Percentiles rank a stretch among this genome's conserved stretches.
Conservation (phyloP, 2,329 filamentous ascomycete species). For the Cryoendolithus antarcticus region DNA sequence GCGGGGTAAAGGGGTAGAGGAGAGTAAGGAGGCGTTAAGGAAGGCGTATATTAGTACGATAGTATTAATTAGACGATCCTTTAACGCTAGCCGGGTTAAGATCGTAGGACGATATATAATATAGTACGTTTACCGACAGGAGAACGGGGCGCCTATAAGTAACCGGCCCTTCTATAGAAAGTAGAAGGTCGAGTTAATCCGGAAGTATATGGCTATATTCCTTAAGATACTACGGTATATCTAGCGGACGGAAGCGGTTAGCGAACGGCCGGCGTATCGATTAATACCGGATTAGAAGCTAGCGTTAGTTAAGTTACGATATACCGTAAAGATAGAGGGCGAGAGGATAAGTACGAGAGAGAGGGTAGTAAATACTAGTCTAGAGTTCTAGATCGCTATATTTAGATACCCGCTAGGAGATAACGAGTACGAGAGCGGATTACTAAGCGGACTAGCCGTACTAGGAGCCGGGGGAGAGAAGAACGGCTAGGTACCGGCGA, state of each 20-base stretch:
- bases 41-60: conserved; percentile 1
- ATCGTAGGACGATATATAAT: conserved; percentile 1
- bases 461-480: conserved; percentile 1
- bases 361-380: background rate
- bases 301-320: conserved; percentile 2
- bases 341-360: background rate
- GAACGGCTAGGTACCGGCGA: conserved; percentile 1
- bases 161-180: conserved; percentile 3
- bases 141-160: conserved; percentile 1
- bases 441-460: conserved; percentile 2
- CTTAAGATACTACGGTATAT: conserved; percentile 3
- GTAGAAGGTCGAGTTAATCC: conserved; percentile 2
- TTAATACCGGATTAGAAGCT: conserved; percentile 1
- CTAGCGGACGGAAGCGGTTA: conserved; percentile 1
- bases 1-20: too few relatives aligned
- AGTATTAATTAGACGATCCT: conserved; percentile 1
- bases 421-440: conserved; percentile 2
- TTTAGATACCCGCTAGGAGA: conserved; percentile 3
- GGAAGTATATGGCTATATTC: conserved; percentile 1
- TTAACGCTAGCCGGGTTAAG: conserved; percentile 1
- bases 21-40: background rate
- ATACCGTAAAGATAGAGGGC: background rate
- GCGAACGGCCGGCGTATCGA: conserved; percentile 2
- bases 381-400: conserved; percentile 2
- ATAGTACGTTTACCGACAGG: conserved; percentile 1